Conservation (phyloP, 305 asterid genomes). For the Fraxinus xanthoxyloides region DNA sequence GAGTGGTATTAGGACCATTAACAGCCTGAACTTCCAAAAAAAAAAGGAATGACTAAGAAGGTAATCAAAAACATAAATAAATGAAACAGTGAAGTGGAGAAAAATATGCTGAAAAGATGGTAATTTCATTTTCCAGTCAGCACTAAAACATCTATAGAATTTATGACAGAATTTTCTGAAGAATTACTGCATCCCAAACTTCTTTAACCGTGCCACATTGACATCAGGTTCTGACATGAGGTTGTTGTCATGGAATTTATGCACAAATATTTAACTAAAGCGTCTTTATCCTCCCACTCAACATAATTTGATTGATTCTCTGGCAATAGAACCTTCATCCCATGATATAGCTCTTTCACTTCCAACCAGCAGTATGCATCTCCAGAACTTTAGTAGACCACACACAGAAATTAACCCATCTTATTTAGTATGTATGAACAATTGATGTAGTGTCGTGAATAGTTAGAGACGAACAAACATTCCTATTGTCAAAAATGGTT, state of each 20-base stretch:
- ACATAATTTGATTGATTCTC: background rate
- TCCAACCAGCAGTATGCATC: background rate
- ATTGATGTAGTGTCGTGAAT: background rate
- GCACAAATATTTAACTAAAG: background rate
- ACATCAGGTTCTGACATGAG: background rate
- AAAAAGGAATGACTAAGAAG: background rate
- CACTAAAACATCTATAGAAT: background rate
- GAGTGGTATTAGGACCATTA: conserved; percentile 42
- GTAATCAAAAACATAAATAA: conserved; percentile 1
- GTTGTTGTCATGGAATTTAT: background rate
- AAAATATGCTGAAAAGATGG: conserved; percentile 1
- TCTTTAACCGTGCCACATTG: background rate
- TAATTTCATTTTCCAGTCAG: background rate
- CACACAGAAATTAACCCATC: background rate
- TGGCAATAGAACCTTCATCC: background rate
- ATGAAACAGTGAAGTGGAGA: background rate
- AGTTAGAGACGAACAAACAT: background rate
- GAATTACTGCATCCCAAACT: background rate
- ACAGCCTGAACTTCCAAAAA: conserved; percentile 35
- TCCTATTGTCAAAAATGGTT: background rate
- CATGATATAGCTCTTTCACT: background rate
- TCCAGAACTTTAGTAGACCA: background rate
- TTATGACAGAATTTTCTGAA: background rate
- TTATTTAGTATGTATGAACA: background rate
- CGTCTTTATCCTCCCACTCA: background rate